Percentiles rank a stretch among this genome's conserved stretches.
These are phyloP conservation scores for Candida qinlingensis DNA, from an alignment of 805 yeast species.

Conservation along the genomic window DNA sequence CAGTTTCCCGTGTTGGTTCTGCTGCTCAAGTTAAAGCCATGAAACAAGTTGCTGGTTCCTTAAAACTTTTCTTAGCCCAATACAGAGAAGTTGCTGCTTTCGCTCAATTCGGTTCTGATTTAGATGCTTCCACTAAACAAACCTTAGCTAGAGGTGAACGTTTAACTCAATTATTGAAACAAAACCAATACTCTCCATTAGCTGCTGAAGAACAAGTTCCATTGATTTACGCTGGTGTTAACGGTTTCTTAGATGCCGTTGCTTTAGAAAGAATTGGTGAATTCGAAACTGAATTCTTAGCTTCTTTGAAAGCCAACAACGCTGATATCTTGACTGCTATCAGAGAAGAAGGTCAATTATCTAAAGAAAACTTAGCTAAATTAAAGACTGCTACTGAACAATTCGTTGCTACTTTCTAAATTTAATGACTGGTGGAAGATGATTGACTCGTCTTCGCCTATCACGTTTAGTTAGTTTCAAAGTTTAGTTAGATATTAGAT, in stretches of 20 bases:
- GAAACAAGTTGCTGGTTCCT: conserved; percentile 99
- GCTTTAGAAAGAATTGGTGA: conserved; percentile 82
- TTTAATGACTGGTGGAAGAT: background rate
- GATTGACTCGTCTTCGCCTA: background rate
- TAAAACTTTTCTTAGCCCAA: conserved; percentile 99
- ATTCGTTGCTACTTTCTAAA: conserved; percentile 84
- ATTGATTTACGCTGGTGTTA: conserved; percentile 98
- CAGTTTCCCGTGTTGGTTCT: conserved; percentile 99
- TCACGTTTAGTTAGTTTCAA: conserved; percentile 4
- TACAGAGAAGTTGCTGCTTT: conserved; percentile 99
- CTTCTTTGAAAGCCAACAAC: conserved; percentile 90
- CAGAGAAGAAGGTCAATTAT: conserved; percentile 83
- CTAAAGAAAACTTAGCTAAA: conserved; percentile 79
- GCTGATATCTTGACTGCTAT: conserved; percentile 77
- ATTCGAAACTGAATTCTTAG: conserved; percentile 88
- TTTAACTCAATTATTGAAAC: conserved; percentile 97
- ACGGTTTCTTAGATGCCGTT: conserved; percentile 92
- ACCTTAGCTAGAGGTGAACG: conserved; percentile 99
- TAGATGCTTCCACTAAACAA: conserved; percentile 99
- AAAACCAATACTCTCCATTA: conserved; percentile 94
- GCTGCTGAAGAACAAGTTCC: conserved; percentile 99
- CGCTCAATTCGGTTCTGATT: conserved; percentile 99
- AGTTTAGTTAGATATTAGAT: conserved; percentile 4
- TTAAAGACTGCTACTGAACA: conserved; percentile 90
- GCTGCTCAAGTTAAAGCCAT: conserved; percentile 99